Conservation (phyloP, 352 stramenopile genomes). For the Globisporangium acanthophoron region DNA sequence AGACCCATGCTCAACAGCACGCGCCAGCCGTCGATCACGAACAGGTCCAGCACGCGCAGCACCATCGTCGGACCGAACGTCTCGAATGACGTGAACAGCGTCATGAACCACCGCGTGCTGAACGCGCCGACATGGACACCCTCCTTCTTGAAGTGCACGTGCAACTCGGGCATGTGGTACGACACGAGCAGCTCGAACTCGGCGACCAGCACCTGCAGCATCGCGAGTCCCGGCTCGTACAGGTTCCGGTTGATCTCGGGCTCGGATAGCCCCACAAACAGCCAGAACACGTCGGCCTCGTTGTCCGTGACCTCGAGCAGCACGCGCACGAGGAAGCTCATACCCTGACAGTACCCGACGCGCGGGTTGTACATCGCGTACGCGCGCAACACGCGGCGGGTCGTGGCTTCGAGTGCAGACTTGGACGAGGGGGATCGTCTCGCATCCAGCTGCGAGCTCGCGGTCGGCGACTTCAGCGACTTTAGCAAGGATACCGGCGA, state of each 20-base stretch:
- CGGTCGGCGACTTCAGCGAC: neutral
- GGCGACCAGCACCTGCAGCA: slow-evolving; percentile 56
- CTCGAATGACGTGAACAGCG: slow-evolving; percentile 80
- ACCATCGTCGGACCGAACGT: slow-evolving; percentile 65
- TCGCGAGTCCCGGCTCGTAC: slow-evolving; percentile 68
- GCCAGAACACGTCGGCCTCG: slow-evolving; percentile 78
- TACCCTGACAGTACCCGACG: slow-evolving; percentile 85
- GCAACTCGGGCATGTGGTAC: slow-evolving; percentile 60
- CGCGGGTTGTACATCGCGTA: slow-evolving; percentile 80
- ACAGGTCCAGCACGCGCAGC: slow-evolving; percentile 68
- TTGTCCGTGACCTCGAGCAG: slow-evolving; percentile 59
- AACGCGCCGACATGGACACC: slow-evolving; percentile 66
- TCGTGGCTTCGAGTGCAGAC: slow-evolving; percentile 41
- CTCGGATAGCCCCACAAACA: slow-evolving; percentile 75
- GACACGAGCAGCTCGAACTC: slow-evolving; percentile 66
- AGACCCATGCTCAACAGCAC: slow-evolving; percentile 76
- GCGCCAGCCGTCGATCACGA: slow-evolving; percentile 75
- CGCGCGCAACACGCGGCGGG: slow-evolving; percentile 69
- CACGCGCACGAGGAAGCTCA: slow-evolving; percentile 79
- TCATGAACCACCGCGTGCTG: slow-evolving; percentile 80
- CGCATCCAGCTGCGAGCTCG: neutral
- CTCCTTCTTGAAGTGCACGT: slow-evolving; percentile 49
- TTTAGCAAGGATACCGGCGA: neutral
- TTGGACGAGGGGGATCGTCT: neutral
- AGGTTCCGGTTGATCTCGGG: slow-evolving; percentile 66